Evolutionary conservation across 2,329 filamentous ascomycete genomes (phyloP).

Genomic region (Sporothrix luriei): DNA sequence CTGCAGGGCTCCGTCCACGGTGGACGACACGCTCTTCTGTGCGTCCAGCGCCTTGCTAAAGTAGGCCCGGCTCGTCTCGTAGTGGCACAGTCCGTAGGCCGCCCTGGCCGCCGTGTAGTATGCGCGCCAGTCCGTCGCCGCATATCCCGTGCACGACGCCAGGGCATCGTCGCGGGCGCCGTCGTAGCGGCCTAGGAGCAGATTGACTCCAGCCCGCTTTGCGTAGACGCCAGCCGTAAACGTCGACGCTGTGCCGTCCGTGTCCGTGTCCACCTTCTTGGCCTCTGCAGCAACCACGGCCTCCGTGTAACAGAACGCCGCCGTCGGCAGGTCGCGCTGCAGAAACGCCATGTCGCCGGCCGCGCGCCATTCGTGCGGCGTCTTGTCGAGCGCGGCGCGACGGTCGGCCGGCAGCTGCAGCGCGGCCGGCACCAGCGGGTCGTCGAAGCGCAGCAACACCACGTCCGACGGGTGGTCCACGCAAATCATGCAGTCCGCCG

Average conservation of each 20-base stretch:
- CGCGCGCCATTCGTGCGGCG: conserved; percentile 35
- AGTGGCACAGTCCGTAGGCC: conserved; percentile 44
- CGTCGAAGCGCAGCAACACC: conserved; percentile 40
- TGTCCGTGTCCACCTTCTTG: conserved; percentile 7
- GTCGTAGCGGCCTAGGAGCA: conserved; percentile 44
- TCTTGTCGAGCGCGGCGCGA: conserved; percentile 31
- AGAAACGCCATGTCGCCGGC: conserved; percentile 31
- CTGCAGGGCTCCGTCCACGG: conserved; percentile 34
- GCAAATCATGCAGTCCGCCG: conserved; percentile 42
- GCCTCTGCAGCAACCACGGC: conserved; percentile 35
- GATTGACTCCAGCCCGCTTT: conserved; percentile 43
- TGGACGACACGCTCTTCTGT: neutral
- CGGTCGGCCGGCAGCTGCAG: conserved; percentile 36
- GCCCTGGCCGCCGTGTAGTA: conserved; percentile 44
- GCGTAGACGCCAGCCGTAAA: conserved; percentile 38
- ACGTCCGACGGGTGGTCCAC: conserved; percentile 45
- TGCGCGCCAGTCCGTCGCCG: conserved; percentile 41
- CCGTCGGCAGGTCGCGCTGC: conserved; percentile 22
- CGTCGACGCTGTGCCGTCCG: conserved; percentile 23
- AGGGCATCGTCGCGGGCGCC: conserved; percentile 43
- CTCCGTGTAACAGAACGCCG: conserved; percentile 42
- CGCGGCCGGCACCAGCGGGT: conserved; percentile 41
- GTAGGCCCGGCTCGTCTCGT: conserved; percentile 31
- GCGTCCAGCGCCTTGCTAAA: conserved; percentile 19
- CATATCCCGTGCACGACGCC: conserved; percentile 37